Percentiles rank a stretch among this genome's conserved stretches.
These are phyloP conservation scores for Hanseniaspora guilliermondii DNA, from an alignment of 805 yeast genomes.

Conservation along the genomic window DNA sequence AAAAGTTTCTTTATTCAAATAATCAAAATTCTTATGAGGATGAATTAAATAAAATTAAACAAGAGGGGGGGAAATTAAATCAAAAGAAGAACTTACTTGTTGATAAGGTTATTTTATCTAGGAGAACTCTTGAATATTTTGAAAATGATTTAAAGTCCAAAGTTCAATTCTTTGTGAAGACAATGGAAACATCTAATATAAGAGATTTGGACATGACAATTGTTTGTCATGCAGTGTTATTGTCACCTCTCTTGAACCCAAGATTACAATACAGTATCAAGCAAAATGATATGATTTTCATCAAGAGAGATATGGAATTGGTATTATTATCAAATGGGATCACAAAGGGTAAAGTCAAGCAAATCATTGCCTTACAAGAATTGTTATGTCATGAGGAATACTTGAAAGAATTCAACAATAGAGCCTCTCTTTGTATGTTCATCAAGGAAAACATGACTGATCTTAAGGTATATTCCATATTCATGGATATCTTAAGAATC, in stretches of 20 bases:
- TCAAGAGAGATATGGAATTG: neutral
- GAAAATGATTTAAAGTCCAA: neutral
- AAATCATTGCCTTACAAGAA: neutral
- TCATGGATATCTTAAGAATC: neutral
- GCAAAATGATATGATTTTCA: neutral
- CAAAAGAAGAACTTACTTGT: neutral
- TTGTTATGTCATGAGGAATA: neutral
- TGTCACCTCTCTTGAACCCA: neutral
- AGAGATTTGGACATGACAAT: neutral
- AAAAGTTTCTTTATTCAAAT: constrained; percentile 5
- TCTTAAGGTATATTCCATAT: neutral
- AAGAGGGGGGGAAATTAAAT: neutral
- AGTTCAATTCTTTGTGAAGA: neutral
- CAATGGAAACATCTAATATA: neutral
- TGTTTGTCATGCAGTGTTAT: neutral
- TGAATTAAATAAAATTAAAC: neutral
- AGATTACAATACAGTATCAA: neutral
- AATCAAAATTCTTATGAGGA: neutral
- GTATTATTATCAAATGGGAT: neutral
- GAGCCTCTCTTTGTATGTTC: neutral
- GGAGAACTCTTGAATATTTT: neutral
- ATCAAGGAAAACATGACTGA: neutral
- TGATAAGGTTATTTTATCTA: constrained; percentile 1
- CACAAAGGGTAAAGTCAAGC: neutral
- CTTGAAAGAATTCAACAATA: neutral